Evolutionary conservation across 2,329 filamentous ascomycete genomes (phyloP), one percentile per base, ranked within the genome.

Genomic region (Neocucurbitaria cava): DNA sequence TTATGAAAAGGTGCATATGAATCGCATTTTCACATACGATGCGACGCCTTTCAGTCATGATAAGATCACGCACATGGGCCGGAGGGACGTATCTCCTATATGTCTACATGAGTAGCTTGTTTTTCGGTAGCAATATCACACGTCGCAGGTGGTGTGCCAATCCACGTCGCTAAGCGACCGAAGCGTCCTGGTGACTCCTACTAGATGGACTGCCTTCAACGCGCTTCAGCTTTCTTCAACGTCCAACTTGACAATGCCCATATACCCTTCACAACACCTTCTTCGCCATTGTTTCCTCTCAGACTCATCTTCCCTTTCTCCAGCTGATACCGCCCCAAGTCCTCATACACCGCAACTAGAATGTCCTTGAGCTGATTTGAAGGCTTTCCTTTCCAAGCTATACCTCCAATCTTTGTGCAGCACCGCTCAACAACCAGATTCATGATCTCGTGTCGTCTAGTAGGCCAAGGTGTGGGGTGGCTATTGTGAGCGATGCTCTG

Each of bases 231-330:
- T 35, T 35, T 35, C 31, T 35, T 35, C 31, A 15, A 13, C 2
- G 31, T 35, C 69, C 69, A 70, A 4, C 30, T 23, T 9, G 65
- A 65, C 31, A 83, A 82, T 43, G 79, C 81, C 28, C 60, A 84
- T 18, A 83, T 77, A 0, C 83, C 84, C 52, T 65, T 83, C 3
- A 66, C 67, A 8, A 73, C 46, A 10, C 26, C 20, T 6, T 69
- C 67, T 40, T 74, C 70, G 2, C 61, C 61, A 2, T 60, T 58
- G 39, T 62, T 56, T 2, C 68, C 70, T 24, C 68, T 61, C 49
- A 74, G 46, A 39, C 69, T 73, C 23, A 65, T 49, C 26, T 59
- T 61, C 9, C 59, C 53, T 46, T 64, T 62, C 21, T 66, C 61
- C 7, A 64, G 9, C 39, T 73, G 70, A 35, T 63, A 59, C 36